Evolutionary conservation across 1,284 basidiomycete genomes (phyloP), one percentile per base, ranked within the genome.

Genomic region (Ceratobasidium papillatum): DNA sequence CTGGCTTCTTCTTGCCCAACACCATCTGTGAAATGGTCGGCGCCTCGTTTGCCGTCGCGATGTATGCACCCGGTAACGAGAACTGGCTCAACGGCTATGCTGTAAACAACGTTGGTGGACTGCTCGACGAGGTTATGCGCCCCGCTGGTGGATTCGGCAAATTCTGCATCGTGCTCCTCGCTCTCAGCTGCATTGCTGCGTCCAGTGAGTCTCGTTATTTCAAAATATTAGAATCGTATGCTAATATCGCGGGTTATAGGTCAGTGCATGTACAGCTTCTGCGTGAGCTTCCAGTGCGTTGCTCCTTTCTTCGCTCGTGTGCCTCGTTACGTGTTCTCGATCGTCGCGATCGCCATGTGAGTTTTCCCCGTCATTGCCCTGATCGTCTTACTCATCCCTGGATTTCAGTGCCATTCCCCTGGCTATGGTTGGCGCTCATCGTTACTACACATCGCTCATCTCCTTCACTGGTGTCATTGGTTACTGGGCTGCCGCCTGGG

Each of bases 261-360:
- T 14, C 84, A 85, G 0, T 71, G 84, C 5, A 90, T 95, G 78
- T 96, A 97, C 81, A 93, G 91, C 61, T 89, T 94, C 75, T 90
- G 92, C 22, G 85, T 96, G 74, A 92, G 89, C 78, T 86, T 94
- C 76, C 94, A 96, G 80, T 87, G 94, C 9, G 87, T 92, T 78
- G 82, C 94, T 14, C 94, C 95, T 0, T 86, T 82, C n/a, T 66
- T 69, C 27, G 83, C 86, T 12, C 78, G 81, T 45, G 88, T 98
- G 12, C 96, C 96, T 0, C 86, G 96, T 79, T 97, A 95, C 81
- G 84, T 95, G 54, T 94, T 96, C 81, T 94, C 95, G 0, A 80
- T 97, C 27, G 81, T 95, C 54, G 90, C 91, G 0, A 92, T 90
- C 0, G 94, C 91, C 0, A 90, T 98, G 74, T 68, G 43, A 58